Evolutionary conservation across 2,329 filamentous ascomycete genomes (phyloP).

Genomic region (Byssoonygena ceratinophila): DNA sequence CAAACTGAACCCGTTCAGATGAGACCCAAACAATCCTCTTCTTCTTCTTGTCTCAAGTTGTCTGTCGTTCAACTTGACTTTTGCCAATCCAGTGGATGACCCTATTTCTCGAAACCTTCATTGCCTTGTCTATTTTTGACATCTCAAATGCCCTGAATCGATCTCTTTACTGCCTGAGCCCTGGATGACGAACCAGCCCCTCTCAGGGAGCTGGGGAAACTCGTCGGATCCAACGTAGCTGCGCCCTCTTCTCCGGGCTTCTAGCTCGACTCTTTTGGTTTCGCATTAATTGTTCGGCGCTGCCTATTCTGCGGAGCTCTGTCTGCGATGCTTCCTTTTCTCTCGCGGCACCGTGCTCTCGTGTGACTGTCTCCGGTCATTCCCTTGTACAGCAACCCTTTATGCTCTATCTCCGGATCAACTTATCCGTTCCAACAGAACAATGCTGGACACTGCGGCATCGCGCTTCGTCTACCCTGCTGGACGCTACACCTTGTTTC

Average conservation of each 20-base stretch:
- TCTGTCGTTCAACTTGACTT: constrained; percentile 9
- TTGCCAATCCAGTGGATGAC: not conserved
- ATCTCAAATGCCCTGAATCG: no score
- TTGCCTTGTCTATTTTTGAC: not conserved
- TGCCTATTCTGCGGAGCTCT: no score
- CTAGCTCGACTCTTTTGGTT: no score
- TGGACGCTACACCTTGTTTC: no score
- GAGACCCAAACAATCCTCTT: not conserved
- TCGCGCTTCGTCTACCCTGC: no score
- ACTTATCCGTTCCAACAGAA: not conserved
- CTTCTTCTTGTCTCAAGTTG: not conserved
- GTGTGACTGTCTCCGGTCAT: not conserved
- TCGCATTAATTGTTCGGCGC: no score
- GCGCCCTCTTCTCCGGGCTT: not conserved
- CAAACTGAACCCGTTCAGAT: not conserved
- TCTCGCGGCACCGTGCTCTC: not conserved
- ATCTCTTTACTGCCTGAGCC: not conserved
- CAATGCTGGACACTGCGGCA: not conserved
- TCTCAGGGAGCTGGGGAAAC: no score
- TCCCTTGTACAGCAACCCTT: not conserved
- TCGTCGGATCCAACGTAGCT: not conserved
- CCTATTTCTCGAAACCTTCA: no score
- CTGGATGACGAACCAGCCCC: not conserved
- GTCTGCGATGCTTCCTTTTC: not conserved
- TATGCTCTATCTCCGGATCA: not conserved